phyloP scores from a whole-genome alignment of 768 basidiomycete species.

The Rhodotorula paludigena region DNA sequence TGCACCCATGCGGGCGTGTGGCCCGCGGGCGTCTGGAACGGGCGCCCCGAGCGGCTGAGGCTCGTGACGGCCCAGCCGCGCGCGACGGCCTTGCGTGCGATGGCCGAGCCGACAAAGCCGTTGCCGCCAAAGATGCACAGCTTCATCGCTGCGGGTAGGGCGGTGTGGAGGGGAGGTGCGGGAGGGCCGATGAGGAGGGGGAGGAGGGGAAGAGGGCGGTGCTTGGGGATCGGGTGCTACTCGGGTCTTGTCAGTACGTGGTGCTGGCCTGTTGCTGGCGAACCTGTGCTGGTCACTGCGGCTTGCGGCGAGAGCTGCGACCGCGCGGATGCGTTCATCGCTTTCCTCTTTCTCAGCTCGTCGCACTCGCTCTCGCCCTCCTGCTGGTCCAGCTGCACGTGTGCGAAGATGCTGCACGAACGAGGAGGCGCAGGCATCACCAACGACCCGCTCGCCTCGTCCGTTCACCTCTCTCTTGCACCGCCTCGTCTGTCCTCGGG shows the following conservation, averaged over 20 bases:
- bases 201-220: not conserved
- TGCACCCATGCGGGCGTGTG: conserved; percentile 74
- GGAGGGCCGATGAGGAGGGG: not conserved
- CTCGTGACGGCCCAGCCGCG: conserved; percentile 82
- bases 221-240: no score
- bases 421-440: conserved; percentile 21
- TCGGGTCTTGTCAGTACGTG: no score
- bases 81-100: conserved; percentile 80
- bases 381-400: not conserved
- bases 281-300: no score
- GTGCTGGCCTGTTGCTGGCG: no score
- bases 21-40: conserved; percentile 82
- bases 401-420: not conserved
- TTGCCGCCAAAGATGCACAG: conserved; percentile 96
- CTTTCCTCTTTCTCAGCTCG: no score
- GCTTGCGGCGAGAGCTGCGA: no score
- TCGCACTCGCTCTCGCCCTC: no score
- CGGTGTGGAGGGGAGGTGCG: not conserved
- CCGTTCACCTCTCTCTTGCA: not conserved
- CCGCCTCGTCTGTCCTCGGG: no score
- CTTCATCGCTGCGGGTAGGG: not conserved
- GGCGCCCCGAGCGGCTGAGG: conserved; percentile 80
- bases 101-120: conserved; percentile 92
- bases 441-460: no score
- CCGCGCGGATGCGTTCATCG: no score